A percentile compares a stretch with the other conserved stretches of the same genome.
Conservation (phyloP, 2,329 filamentous ascomycete genomes). For the Aquanectria penicillioides region DNA sequence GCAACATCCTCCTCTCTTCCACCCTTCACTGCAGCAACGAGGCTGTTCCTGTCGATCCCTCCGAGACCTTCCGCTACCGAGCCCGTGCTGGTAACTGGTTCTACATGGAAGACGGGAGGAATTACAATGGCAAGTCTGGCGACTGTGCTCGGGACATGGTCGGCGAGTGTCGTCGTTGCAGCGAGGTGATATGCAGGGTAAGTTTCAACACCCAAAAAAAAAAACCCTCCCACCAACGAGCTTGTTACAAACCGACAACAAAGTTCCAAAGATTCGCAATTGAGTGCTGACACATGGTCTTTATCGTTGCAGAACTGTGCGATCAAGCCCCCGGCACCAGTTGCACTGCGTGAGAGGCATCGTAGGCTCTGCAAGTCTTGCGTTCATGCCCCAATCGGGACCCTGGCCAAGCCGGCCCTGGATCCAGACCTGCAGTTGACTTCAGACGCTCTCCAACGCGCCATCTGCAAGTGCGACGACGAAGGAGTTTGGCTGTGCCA, state of each 20-base stretch:
- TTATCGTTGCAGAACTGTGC: constrained; percentile 79
- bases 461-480: constrained; percentile 62
- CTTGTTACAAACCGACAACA: background rate
- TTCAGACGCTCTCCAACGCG: constrained; percentile 65
- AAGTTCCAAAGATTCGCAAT: background rate
- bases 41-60: constrained; percentile 61
- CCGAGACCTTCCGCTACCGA: constrained; percentile 66
- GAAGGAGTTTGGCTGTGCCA: constrained; percentile 85
- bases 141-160: constrained; percentile 91
- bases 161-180: constrained; percentile 81
- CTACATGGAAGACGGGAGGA: constrained; percentile 66
- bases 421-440: constrained; percentile 58
- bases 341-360: constrained; percentile 77
- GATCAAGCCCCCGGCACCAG: constrained; percentile 79
- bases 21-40: constrained; percentile 87
- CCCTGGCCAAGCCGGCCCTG: constrained; percentile 58
- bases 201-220: no score
- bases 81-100: constrained; percentile 67
- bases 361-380: constrained; percentile 84
- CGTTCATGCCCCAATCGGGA: constrained; percentile 73
- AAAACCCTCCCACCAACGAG: background rate
- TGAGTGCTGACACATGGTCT: constrained; percentile 19
- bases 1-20: constrained; percentile 75
- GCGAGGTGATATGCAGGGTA: constrained; percentile 83
- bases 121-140: constrained; percentile 74